Conservation (phyloP, 345 rosid species). For the Hibiscus trionum region DNA sequence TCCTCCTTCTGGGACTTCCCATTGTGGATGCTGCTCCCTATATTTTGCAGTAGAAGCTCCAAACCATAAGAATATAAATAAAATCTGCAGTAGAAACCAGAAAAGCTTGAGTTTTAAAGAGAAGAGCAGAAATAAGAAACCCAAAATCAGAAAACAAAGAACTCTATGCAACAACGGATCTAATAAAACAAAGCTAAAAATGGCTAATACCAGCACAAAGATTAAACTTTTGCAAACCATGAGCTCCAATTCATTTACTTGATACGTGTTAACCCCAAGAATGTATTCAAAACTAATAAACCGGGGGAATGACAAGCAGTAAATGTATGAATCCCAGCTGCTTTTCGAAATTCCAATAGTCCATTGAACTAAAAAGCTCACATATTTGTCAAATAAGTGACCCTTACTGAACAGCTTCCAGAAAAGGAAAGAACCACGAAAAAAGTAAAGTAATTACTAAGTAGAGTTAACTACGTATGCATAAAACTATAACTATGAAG, state of each 20-base stretch:
- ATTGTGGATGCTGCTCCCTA: slow-evolving; percentile 25
- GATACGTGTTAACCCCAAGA: background rate
- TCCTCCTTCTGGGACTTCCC: slow-evolving; percentile 40
- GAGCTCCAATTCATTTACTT: slow-evolving; percentile 13
- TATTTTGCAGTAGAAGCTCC: slow-evolving; percentile 36
- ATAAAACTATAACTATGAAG: background rate
- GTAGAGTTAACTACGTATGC: background rate
- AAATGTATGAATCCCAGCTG: background rate
- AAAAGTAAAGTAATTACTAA: slow-evolving; percentile 13
- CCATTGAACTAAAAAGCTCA: background rate
- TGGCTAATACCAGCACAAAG: slow-evolving; percentile 13
- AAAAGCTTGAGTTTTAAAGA: background rate
- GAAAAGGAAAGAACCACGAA: slow-evolving; percentile 10
- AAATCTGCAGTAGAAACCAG: slow-evolving; percentile 41
- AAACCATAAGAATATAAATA: slow-evolving; percentile 42
- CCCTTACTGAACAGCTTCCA: slow-evolving; percentile 1
- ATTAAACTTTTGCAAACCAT: slow-evolving; percentile 4
- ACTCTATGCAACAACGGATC: slow-evolving; percentile 15
- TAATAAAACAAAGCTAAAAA: slow-evolving; percentile 5
- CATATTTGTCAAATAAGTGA: background rate
- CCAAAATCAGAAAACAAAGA: background rate
- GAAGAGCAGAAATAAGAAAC: slow-evolving; percentile 2
- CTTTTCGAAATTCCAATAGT: background rate
- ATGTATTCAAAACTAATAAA: slow-evolving; percentile 1
- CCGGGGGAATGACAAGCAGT: background rate